A percentile compares a stretch with the other conserved stretches of the same genome.
phyloP scores from a whole-genome alignment of 2,329 filamentous ascomycete species.

The Pyrenochaeta sp. region DNA sequence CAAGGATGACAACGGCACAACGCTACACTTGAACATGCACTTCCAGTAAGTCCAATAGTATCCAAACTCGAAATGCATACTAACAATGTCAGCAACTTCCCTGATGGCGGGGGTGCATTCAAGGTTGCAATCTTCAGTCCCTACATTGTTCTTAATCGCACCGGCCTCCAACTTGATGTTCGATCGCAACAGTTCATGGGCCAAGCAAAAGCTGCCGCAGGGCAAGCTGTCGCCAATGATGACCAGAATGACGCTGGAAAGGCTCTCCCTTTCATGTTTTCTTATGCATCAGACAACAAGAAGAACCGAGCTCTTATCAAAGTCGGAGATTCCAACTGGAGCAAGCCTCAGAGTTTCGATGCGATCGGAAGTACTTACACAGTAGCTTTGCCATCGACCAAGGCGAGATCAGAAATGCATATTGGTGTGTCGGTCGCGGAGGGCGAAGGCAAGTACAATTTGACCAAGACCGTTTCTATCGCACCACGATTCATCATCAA shows the following conservation, averaged over 20 bases:
- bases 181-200: slow-evolving; percentile 90
- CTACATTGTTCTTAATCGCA: slow-evolving; percentile 95
- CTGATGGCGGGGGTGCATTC: slow-evolving; percentile 93
- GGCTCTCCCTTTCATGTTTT: slow-evolving; percentile 94
- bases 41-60: slow-evolving; percentile 69
- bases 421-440: slow-evolving; percentile 88
- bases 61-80: not conserved
- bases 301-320: slow-evolving; percentile 90
- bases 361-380: slow-evolving; percentile 94
- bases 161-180: slow-evolving; percentile 85
- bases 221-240: slow-evolving; percentile 72
- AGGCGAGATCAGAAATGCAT: slow-evolving; percentile 82
- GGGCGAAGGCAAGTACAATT: slow-evolving; percentile 96
- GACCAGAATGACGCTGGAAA: slow-evolving; percentile 70
- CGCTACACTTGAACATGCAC: slow-evolving; percentile 84
- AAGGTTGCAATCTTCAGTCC: slow-evolving; percentile 94
- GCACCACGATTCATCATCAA: slow-evolving; percentile 92
- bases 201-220: slow-evolving; percentile 81
- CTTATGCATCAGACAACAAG: slow-evolving; percentile 85
- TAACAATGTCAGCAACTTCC: slow-evolving; percentile 66
- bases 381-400: slow-evolving; percentile 78
- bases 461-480: slow-evolving; percentile 94
- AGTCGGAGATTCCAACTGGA: slow-evolving; percentile 92
- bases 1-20: slow-evolving; percentile 83
- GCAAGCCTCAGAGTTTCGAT: slow-evolving; percentile 97